Percentiles rank a stretch among this genome's conserved stretches.
phyloP scores from a whole-genome alignment of 805 yeast genomes.

The Vanderwaltozyma verrucispora region DNA sequence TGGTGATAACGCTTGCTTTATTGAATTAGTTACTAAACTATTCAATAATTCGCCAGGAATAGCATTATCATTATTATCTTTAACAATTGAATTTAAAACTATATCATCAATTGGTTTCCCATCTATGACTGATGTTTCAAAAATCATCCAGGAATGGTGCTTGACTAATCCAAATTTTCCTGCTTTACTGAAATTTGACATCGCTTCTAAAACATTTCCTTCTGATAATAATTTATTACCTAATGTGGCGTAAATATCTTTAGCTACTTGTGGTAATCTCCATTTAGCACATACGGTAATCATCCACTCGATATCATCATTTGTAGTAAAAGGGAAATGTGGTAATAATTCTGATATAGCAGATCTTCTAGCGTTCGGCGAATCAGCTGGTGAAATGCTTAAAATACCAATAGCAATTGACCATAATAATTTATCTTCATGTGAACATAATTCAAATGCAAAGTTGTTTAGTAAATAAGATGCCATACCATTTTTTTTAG shows the following conservation, averaged over 20 bases:
- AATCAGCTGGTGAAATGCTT: slow-evolving; percentile 36
- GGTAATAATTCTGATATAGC: slow-evolving; percentile 50
- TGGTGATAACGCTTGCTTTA: slow-evolving; percentile 63
- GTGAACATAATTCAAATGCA: slow-evolving; percentile 24
- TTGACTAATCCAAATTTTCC: slow-evolving; percentile 44
- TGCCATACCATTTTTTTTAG: slow-evolving; percentile 38
- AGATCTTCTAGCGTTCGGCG: slow-evolving; percentile 24
- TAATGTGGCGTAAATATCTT: slow-evolving; percentile 39
- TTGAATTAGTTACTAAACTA: slow-evolving; percentile 39
- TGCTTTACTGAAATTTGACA: slow-evolving; percentile 53
- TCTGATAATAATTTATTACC: slow-evolving; percentile 41
- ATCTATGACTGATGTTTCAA: slow-evolving; percentile 46
- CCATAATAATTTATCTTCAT: slow-evolving; percentile 37
- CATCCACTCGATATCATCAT: slow-evolving; percentile 75
- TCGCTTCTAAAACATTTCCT: slow-evolving; percentile 51
- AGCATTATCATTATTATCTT: slow-evolving; percentile 24
- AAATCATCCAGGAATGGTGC: slow-evolving; percentile 47
- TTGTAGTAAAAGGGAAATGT: slow-evolving; percentile 47
- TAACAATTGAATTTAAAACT: slow-evolving; percentile 40
- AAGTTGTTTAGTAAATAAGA: slow-evolving; percentile 22
- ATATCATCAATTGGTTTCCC: slow-evolving; percentile 48
- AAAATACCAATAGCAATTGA: slow-evolving; percentile 64
- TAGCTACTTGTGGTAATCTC: slow-evolving; percentile 48
- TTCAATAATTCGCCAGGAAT: slow-evolving; percentile 23
- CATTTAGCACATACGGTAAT: slow-evolving; percentile 61